Percentiles rank a stretch among this genome's conserved stretches.
Evolutionary conservation across 2,329 filamentous ascomycete species (phyloP).

Genomic region (Fusarium devonianum): DNA sequence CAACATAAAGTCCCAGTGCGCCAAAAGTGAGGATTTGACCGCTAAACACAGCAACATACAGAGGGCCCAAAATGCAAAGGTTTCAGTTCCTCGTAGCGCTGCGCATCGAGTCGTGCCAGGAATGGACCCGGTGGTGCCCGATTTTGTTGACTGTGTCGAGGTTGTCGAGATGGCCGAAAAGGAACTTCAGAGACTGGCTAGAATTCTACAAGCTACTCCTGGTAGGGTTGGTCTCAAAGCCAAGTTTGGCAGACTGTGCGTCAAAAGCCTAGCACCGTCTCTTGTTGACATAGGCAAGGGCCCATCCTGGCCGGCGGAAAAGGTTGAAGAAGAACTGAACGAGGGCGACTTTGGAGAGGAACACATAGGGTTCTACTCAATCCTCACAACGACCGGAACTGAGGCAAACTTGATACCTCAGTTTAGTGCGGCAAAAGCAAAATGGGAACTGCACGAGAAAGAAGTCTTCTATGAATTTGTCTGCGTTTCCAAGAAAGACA

Average conservation of each 20-base stretch:
- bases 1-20: background rate
- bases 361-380: constrained; percentile 39
- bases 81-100: too few relatives aligned
- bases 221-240: constrained; percentile 38
- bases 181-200: constrained; percentile 19
- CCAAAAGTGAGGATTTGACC: too few relatives aligned
- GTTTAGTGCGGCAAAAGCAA: constrained; percentile 16
- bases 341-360: constrained; percentile 3
- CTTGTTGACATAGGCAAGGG: constrained; percentile 33
- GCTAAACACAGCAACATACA: background rate
- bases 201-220: constrained; percentile 34
- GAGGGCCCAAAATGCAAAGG: background rate
- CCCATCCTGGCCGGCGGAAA: constrained; percentile 21
- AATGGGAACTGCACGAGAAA: constrained; percentile 31
- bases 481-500: constrained; percentile 22
- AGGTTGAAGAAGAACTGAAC: constrained; percentile 19
- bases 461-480: constrained; percentile 40
- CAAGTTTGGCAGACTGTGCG: constrained; percentile 43
- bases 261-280: constrained; percentile 29
- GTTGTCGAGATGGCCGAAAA: constrained; percentile 19
- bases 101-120: constrained; percentile 11
- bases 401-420: constrained; percentile 37
- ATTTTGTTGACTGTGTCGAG: background rate
- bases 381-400: constrained; percentile 38
- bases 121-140: constrained; percentile 3